Evolutionary conservation across 2,329 filamentous ascomycete species (phyloP).

Genomic region (Sporothrix pseudoabietina): DNA sequence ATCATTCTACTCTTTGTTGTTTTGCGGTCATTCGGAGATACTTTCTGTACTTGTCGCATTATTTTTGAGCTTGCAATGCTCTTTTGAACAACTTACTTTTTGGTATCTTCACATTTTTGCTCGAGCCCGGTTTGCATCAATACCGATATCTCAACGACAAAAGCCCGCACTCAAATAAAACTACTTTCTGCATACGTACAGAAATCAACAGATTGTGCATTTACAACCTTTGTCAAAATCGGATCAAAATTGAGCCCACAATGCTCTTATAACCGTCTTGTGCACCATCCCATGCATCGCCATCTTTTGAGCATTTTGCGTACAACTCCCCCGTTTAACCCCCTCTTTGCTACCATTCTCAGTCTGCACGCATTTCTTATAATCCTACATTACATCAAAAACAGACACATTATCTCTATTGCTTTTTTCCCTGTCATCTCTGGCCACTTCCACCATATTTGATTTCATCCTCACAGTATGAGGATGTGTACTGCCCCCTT

Average conservation of each 20-base stretch:
- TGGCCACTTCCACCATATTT: background rate
- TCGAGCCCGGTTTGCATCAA: too few species aligned
- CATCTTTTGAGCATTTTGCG: background rate
- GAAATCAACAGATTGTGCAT: background rate
- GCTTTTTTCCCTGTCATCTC: background rate
- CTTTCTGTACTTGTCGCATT: too few species aligned
- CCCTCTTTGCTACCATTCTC: background rate
- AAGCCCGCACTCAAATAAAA: background rate
- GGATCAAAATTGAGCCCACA: background rate
- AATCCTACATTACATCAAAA: background rate
- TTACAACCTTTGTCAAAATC: background rate
- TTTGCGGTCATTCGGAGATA: background rate
- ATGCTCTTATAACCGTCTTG: background rate
- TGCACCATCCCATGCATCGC: background rate
- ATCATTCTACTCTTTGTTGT: background rate
- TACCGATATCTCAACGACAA: background rate
- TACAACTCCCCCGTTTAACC: background rate
- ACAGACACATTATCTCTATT: background rate
- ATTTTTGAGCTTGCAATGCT: background rate
- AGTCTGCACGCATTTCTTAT: background rate
- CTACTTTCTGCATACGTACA: background rate
- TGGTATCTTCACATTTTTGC: too few species aligned
- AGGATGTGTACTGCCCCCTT: background rate
- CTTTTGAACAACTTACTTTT: background rate
- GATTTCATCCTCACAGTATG: background rate